These are phyloP conservation scores for Porodaedalea pini DNA, from an alignment of 1,284 basidiomycete species.

Conservation along the genomic window DNA sequence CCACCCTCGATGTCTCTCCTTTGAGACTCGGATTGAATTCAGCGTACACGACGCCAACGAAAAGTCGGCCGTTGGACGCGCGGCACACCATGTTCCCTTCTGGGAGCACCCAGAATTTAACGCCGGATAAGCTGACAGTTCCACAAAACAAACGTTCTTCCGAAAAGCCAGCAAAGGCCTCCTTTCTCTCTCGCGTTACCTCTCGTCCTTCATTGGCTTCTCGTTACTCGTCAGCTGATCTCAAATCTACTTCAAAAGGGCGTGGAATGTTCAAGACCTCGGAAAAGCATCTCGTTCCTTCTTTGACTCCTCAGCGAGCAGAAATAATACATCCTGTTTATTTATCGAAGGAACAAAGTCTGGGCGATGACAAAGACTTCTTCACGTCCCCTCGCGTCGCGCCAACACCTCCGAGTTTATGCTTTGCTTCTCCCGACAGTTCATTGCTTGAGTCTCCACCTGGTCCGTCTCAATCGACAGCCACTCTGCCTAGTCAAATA, in stretches of 20 bases:
- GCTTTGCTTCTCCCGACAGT: constrained; percentile 11
- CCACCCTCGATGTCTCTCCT: constrained; percentile 1
- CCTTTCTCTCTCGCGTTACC: constrained; percentile 18
- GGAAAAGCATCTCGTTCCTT: neutral
- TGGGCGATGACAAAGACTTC: constrained; percentile 13
- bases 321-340: constrained; percentile 2
- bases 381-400: constrained; percentile 18
- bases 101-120: constrained; percentile 7
- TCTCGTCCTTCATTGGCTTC: constrained; percentile 17
- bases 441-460: constrained; percentile 5
- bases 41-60: constrained; percentile 10
- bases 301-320: neutral
- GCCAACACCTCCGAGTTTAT: constrained; percentile 18
- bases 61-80: neutral
- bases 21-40: neutral
- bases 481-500: neutral
- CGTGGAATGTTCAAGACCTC: constrained; percentile 5
- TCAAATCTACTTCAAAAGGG: constrained; percentile 14
- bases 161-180: constrained; percentile 15
- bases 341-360: neutral
- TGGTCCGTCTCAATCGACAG: neutral
- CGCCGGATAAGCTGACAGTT: neutral
- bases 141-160: constrained; percentile 6
- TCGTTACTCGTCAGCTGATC: constrained; percentile 21
- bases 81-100: constrained; percentile 16